phyloP scores from a whole-genome alignment of 768 basidiomycete species.

The Termitomyces sp. region DNA sequence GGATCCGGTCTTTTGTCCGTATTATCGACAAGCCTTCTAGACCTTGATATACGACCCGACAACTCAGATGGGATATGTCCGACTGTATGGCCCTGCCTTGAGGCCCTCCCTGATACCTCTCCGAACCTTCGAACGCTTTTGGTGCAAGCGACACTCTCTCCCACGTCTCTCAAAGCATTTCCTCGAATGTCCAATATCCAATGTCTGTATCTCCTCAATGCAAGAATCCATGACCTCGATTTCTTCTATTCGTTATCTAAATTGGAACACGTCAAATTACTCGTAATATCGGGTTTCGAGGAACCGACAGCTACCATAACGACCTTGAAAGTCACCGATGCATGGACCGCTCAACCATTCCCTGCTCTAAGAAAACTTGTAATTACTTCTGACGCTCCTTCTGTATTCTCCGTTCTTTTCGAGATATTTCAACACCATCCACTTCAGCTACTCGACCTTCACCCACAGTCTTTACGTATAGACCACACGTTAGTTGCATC shows the following conservation, averaged over 20 bases:
- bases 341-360: neutral
- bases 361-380: slow-evolving; percentile 3
- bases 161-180: slow-evolving; percentile 1
- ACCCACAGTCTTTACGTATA: neutral
- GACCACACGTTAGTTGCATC: neutral
- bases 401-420: neutral
- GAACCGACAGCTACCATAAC: neutral
- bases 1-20: slow-evolving; percentile 9
- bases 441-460: slow-evolving; percentile 8
- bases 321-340: neutral
- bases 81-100: slow-evolving; percentile 2
- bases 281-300: neutral
- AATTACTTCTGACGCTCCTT: neutral
- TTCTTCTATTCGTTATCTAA: slow-evolving; percentile 4
- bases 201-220: neutral
- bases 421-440: slow-evolving; percentile 4
- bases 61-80: neutral
- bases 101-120: neutral
- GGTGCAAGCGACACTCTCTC: neutral
- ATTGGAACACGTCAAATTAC: slow-evolving; percentile 1
- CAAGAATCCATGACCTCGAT: slow-evolving; percentile 1
- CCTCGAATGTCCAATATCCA: neutral
- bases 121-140: neutral
- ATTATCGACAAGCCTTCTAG: neutral
- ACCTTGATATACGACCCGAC: neutral